Base-by-base conservation (phyloP, 2,329 filamentous ascomycete genomes). In the Septoria petroselini region DNA sequence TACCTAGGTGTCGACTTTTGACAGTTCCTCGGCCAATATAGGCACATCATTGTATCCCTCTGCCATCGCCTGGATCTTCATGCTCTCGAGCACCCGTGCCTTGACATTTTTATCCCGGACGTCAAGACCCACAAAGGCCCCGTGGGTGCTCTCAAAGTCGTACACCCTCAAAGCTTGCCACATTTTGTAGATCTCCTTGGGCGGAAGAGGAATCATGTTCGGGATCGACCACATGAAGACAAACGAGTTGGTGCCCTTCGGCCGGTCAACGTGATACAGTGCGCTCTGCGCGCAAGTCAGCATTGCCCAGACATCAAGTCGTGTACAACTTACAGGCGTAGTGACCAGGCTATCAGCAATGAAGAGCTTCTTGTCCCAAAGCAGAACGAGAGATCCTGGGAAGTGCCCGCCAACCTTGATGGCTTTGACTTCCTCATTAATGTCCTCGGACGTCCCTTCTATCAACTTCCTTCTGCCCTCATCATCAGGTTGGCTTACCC, bases 341-440 rank as follows among this genome's bases (percentile, higher is more conserved):
- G 83, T 86, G 57, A 88, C 76, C 40, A 93, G 76, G 2, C 85
- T 88, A 68, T 94, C 88, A 4, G 88, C 87, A 50, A 90, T 77
- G 52, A 91, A 76, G n/a, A 93, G 69, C 40, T 75, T 76, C 1
- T 70, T 68, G 14, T 77, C 75, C 68, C 80, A 86, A 18, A 84
- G 76, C 53, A 87, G 64, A 2, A 89, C 81, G 52, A 85, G 69
- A 57, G 82, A 87, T 0, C 88, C 88, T 0, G 85, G 84, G 61
- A 93, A 93, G 70, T 94, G 88, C 0, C 88, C 88, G 0, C 87
- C 86, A 0, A 84, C 75, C 66, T 88, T 88, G 43, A 91, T 73
- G 0, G 79, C 81, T 25, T 72, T 78, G 3, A 84, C 74, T 0
- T 79, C 81, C 0, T 74, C 59, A 52, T 73, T 33, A 64, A 76